A percentile compares a stretch with the other conserved stretches of the same genome.
Conservation (phyloP, 495 filamentous ascomycete species). For the Aspergillus kassunensis region DNA sequence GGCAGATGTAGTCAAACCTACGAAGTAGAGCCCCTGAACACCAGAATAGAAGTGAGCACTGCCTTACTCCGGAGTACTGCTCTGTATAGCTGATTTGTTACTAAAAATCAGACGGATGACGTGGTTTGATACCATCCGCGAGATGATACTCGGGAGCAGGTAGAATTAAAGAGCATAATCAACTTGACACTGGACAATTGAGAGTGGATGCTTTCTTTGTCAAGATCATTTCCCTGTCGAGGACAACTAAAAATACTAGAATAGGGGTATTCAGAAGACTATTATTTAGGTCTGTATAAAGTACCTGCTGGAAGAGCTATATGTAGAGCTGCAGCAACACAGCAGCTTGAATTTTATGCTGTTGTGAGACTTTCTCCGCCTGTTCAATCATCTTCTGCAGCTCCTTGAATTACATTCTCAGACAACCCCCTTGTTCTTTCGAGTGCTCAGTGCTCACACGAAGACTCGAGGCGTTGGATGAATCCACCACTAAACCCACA, state of each 20-base stretch:
- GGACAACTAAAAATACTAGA: conserved; percentile 2
- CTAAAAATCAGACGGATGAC: conserved; percentile 1
- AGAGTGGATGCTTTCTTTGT: conserved; percentile 1
- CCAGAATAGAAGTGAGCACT: not conserved
- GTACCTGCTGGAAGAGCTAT: not conserved
- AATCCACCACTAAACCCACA: no score
- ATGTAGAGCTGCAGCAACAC: not conserved
- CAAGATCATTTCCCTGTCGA: conserved; percentile 5
- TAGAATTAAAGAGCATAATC: not conserved
- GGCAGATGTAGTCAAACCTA: not conserved
- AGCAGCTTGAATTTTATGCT: not conserved
- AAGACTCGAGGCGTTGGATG: no score
- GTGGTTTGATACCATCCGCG: no score
- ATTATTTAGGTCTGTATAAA: not conserved
- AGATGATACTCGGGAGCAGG: no score
- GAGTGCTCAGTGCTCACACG: no score
- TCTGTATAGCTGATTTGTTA: no score
- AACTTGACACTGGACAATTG: not conserved
- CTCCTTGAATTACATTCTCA: conserved; percentile 4
- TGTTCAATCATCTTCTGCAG: not conserved
- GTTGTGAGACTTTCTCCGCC: conserved; percentile 1
- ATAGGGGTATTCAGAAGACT: conserved; percentile 1
- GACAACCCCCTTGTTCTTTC: conserved; percentile 5
- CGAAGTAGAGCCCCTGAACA: not conserved
- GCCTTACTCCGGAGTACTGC: not conserved